These are phyloP conservation scores for Plenodomus biglobosus DNA, from an alignment of 2,329 filamentous ascomycete species.

Conservation along the genomic window DNA sequence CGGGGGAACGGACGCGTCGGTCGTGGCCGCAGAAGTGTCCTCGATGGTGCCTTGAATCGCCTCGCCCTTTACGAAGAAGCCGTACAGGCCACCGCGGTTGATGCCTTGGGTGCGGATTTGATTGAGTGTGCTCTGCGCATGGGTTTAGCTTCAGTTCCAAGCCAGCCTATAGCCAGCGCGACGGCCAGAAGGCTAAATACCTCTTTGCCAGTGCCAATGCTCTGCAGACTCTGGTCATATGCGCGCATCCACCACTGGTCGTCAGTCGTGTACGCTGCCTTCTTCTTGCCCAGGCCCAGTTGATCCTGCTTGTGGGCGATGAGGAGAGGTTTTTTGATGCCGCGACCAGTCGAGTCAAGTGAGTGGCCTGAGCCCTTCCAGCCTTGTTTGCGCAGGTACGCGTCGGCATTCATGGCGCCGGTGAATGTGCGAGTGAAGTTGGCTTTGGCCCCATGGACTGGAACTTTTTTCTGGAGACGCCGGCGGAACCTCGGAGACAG, in stretches of 20 bases:
- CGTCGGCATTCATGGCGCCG: conserved; percentile 73
- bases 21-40: conserved; percentile 22
- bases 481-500: conserved; percentile 6
- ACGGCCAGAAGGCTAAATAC: conserved; percentile 8
- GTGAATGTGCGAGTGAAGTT: neutral
- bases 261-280: conserved; percentile 53
- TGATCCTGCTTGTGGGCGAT: conserved; percentile 80
- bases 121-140: conserved; percentile 57
- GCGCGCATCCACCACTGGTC: conserved; percentile 98
- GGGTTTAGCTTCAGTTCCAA: conserved; percentile 24
- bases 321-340: conserved; percentile 80
- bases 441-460: neutral
- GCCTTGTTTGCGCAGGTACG: conserved; percentile 80
- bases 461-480: conserved; percentile 14
- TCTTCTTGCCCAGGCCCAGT: conserved; percentile 78
- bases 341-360: conserved; percentile 73
- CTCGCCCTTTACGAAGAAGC: conserved; percentile 82
- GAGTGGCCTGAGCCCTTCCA: conserved; percentile 90
- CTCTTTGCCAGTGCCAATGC: conserved; percentile 46
- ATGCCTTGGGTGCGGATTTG: conserved; percentile 51
- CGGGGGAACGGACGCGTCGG: conserved; percentile 18
- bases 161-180: neutral
- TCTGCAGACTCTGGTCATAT: conserved; percentile 86
- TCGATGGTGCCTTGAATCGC: conserved; percentile 70
- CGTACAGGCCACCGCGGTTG: conserved; percentile 66